These are phyloP conservation scores for Malus hybrid DNA, from an alignment of 331 rosid genomes.

Conservation along the genomic window DNA sequence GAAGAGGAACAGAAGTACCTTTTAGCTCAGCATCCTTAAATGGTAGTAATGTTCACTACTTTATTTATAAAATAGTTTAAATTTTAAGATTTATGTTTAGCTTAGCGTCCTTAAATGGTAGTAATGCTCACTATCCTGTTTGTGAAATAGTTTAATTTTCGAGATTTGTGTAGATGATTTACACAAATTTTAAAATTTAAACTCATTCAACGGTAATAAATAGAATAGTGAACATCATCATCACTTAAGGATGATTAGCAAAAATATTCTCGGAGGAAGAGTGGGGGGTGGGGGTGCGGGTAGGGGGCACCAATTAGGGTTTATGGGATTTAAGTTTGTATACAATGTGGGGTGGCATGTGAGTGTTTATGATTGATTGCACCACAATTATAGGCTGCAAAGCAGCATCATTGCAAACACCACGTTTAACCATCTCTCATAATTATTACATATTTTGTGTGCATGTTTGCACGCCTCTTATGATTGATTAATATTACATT, in stretches of 20 bases:
- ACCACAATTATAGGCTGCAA: constrained; percentile 23
- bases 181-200: no score
- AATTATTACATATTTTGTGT: constrained; percentile 5
- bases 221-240: no score
- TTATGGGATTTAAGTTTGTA: not conserved
- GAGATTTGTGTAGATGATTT: no score
- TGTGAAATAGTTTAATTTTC: no score
- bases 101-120: no score
- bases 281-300: not conserved
- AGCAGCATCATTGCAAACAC: constrained; percentile 43
- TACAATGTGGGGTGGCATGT: constrained; percentile 23
- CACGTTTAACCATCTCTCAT: constrained; percentile 1
- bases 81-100: no score
- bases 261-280: not conserved
- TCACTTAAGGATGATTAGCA: constrained; percentile 10
- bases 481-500: not conserved
- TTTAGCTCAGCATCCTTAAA: no score
- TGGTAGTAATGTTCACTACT: no score
- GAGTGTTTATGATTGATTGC: constrained; percentile 37
- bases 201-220: no score
- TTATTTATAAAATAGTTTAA: no score
- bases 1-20: no score
- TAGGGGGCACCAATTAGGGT: constrained; percentile 18
- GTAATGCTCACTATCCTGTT: no score
- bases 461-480: constrained; percentile 7